Base-by-base conservation (phyloP, 2,329 filamentous ascomycete species). In the Rutstroemia sp. region DNA sequence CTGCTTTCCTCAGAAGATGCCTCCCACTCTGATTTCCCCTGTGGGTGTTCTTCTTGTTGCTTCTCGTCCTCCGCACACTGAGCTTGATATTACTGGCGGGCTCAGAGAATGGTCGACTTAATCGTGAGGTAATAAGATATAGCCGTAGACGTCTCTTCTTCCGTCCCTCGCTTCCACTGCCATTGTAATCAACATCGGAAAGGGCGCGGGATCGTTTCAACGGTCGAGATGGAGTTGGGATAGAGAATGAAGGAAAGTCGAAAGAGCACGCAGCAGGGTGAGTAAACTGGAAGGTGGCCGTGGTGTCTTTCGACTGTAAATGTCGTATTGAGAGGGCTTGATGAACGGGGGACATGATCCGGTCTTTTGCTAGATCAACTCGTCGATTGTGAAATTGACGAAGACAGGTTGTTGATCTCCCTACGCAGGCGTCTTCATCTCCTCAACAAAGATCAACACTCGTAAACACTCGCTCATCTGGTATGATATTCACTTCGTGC, bases 101-200 rank as follows among this genome's bases (percentile, higher is more conserved):
- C 27, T 80, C 75, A 0, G 85, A 88, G 69, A 82, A 89, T 1
- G 86, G 85, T 48, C 77, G 79, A 9, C 85, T 88, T 0, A 89
- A 80, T 7, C 84, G 78, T 19, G 84, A 88, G 1, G 87, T 89
- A 65, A 88, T 81, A 45, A 89, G 76, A 19, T 78, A 71, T 2
- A 81, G 73, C 1, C 83, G 77, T 4, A 89, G 72, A 3, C 86
- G 77, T 23, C 86, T 80, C 70, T 89, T 89, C 75, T 90, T 89
- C 49, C 68, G 61, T 10, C 65, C 63, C 48, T 61, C 62, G 46
- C 64, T 64, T 14, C 61, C 39, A 6, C 23, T 8, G 21, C 23
- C 62, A 34, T 63, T 62, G 9, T 67, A 68, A 58, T 70, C 68
- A 1, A 69, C 68, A 60, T 70, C 68, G 3, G 66, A 69, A 2